Evolutionary conservation across 371 early-diverging fungal genomes (phyloP).

Genomic region (Cokeromyces recurvatus): DNA sequence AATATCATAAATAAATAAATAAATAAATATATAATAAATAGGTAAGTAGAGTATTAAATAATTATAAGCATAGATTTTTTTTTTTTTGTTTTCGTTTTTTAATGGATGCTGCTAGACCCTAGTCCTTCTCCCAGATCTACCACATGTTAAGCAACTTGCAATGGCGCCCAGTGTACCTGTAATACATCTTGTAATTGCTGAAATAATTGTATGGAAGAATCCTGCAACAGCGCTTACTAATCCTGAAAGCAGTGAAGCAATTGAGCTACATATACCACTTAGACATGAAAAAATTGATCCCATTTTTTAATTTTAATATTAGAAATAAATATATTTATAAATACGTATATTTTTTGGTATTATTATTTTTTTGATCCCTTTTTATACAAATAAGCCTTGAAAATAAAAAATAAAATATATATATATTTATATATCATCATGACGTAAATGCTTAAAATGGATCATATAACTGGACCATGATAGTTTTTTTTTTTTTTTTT

Average conservation of each 20-base stretch:
- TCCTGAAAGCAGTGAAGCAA: constrained; percentile 27
- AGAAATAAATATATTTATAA: too few relatives aligned
- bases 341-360: too few relatives aligned
- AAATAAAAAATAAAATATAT: too few relatives aligned
- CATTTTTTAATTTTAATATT: constrained; percentile 18
- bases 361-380: not conserved
- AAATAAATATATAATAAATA: not conserved
- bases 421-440: constrained; percentile 4
- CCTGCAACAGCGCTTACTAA: constrained; percentile 28
- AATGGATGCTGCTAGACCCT: not conserved
- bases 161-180: constrained; percentile 33
- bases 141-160: constrained; percentile 15
- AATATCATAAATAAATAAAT: not conserved
- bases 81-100: too few relatives aligned
- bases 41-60: not conserved
- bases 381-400: not conserved
- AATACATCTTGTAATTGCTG: constrained; percentile 24
- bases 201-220: constrained; percentile 23
- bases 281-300: constrained; percentile 33
- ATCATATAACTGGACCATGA: too few relatives aligned
- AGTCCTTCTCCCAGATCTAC: constrained; percentile 6
- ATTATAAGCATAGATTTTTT: not conserved
- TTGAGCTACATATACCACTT: constrained; percentile 21
- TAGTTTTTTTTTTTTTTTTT: too few relatives aligned
- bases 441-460: too few relatives aligned